These are phyloP conservation scores for Clarireedia homoeocarpa DNA, from an alignment of 2,329 filamentous ascomycete species.

Conservation along the genomic window DNA sequence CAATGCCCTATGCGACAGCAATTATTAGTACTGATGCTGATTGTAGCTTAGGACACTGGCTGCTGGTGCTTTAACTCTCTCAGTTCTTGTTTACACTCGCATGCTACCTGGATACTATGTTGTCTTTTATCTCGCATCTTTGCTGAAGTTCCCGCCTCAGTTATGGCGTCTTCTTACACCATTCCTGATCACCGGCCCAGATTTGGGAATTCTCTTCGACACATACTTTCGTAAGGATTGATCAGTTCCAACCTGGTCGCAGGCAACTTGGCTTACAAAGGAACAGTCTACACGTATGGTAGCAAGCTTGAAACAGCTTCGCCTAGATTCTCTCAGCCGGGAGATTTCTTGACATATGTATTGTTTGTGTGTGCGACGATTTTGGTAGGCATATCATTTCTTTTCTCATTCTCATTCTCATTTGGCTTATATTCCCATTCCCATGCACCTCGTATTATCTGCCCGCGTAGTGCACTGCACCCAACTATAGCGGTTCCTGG, in stretches of 20 bases:
- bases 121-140: slow-evolving; percentile 39
- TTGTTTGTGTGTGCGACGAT: slow-evolving; percentile 54
- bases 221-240: slow-evolving; percentile 54
- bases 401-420: slow-evolving; percentile 12
- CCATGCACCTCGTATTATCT: slow-evolving; percentile 52
- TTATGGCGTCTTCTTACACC: slow-evolving; percentile 32
- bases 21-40: slow-evolving; percentile 37
- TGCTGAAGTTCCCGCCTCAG: slow-evolving; percentile 42
- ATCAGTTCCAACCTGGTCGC: slow-evolving; percentile 11
- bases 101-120: slow-evolving; percentile 42
- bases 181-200: slow-evolving; percentile 30
- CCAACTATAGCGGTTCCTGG: slow-evolving; percentile 53
- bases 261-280: slow-evolving; percentile 11
- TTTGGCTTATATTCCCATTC: slow-evolving; percentile 4
- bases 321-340: slow-evolving; percentile 51
- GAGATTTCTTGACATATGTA: slow-evolving; percentile 60
- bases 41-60: slow-evolving; percentile 51
- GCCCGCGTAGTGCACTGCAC: slow-evolving; percentile 43
- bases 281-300: slow-evolving; percentile 56
- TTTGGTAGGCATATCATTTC: slow-evolving; percentile 45
- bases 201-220: slow-evolving; percentile 50
- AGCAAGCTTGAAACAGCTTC: slow-evolving; percentile 54
- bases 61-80: slow-evolving; percentile 50
- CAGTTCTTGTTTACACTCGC: slow-evolving; percentile 47
- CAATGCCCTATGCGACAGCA: slow-evolving; percentile 7